Percentiles rank a stretch among this genome's conserved stretches.
phyloP scores from a whole-genome alignment of 2,329 filamentous ascomycete genomes.

The Hymenotorrendiella dingleyae region DNA sequence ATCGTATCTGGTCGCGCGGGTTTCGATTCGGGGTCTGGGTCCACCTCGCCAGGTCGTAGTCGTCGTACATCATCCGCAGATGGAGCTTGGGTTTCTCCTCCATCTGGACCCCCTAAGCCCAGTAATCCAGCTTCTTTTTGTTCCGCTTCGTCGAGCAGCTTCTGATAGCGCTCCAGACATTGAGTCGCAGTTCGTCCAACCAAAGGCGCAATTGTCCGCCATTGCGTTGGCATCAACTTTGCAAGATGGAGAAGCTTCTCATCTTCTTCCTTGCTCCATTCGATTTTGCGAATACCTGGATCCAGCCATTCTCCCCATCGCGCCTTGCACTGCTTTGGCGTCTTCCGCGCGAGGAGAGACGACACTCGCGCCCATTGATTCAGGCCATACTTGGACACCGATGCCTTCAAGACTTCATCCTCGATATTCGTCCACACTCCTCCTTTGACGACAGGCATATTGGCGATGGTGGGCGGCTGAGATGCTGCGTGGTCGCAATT shows the following conservation, averaged over 20 bases:
- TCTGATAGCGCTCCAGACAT: constrained; percentile 95
- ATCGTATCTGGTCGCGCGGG: constrained; percentile 94
- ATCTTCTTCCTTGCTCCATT: constrained; percentile 98
- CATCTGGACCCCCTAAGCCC: constrained; percentile 76
- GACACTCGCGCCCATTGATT: constrained; percentile 99
- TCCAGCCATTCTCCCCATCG: constrained; percentile 98
- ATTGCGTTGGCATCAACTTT: constrained; percentile 98
- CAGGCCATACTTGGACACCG: constrained; percentile 88
- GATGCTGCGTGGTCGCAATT: background rate
- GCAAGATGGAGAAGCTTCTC: constrained; percentile 94
- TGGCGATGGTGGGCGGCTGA: constrained; percentile 24
- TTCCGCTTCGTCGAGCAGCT: constrained; percentile 92
- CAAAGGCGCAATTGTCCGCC: constrained; percentile 95
- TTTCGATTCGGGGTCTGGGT: constrained; percentile 96
- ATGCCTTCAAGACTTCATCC: constrained; percentile 90
- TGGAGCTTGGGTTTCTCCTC: constrained; percentile 80
- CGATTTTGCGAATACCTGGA: constrained; percentile 94
- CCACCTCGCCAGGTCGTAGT: constrained; percentile 85
- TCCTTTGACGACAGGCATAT: constrained; percentile 68
- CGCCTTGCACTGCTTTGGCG: constrained; percentile 97
- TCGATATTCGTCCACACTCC: constrained; percentile 72
- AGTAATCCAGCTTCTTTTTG: constrained; percentile 76
- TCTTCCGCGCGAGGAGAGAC: constrained; percentile 93
- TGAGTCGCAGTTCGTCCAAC: constrained; percentile 95
- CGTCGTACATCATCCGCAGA: constrained; percentile 88